A percentile compares a stretch with the other conserved stretches of the same genome.
phyloP scores from a whole-genome alignment of 371 early-diverging fungal species.

The Enterospora canceri region DNA sequence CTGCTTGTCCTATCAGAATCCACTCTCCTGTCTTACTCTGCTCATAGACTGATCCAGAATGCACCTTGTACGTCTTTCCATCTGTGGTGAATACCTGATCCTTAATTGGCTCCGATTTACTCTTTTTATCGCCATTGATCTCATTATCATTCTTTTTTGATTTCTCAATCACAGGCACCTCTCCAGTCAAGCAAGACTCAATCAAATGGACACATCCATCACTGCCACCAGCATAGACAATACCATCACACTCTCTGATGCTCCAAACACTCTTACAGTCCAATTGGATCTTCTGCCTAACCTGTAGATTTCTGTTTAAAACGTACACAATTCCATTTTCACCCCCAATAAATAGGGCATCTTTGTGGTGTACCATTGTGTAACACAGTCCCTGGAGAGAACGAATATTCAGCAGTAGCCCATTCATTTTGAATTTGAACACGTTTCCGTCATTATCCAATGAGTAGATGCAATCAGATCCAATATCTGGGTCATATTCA shows the following conservation, averaged over 20 bases:
- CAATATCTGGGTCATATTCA: slow-evolving; percentile 20
- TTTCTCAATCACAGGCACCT: too few relatives aligned
- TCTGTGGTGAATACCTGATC: background rate
- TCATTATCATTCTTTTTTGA: slow-evolving; percentile 4
- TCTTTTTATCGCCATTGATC: background rate
- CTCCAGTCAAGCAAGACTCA: too few relatives aligned
- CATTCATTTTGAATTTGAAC: slow-evolving; percentile 21
- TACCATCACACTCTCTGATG: slow-evolving; percentile 7
- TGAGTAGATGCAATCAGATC: slow-evolving; percentile 29
- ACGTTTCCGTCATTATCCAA: slow-evolving; percentile 53
- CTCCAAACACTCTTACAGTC: too few relatives aligned
- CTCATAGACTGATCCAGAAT: slow-evolving; percentile 1
- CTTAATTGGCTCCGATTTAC: background rate
- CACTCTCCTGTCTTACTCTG: slow-evolving; percentile 27
- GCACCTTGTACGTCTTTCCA: slow-evolving; percentile 6
- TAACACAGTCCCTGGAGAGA: slow-evolving; percentile 39
- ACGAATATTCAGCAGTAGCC: slow-evolving; percentile 22
- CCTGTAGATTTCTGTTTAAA: slow-evolving; percentile 23
- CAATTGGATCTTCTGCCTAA: slow-evolving; percentile 10
- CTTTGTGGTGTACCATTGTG: slow-evolving; percentile 13
- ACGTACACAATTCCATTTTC: slow-evolving; percentile 50
- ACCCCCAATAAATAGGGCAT: slow-evolving; percentile 38
- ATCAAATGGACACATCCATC: background rate
- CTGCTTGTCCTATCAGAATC: slow-evolving; percentile 45
- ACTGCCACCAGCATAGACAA: background rate